These are phyloP conservation scores for Termitomyces sp. DNA, from an alignment of 768 basidiomycete genomes.

Conservation along the genomic window DNA sequence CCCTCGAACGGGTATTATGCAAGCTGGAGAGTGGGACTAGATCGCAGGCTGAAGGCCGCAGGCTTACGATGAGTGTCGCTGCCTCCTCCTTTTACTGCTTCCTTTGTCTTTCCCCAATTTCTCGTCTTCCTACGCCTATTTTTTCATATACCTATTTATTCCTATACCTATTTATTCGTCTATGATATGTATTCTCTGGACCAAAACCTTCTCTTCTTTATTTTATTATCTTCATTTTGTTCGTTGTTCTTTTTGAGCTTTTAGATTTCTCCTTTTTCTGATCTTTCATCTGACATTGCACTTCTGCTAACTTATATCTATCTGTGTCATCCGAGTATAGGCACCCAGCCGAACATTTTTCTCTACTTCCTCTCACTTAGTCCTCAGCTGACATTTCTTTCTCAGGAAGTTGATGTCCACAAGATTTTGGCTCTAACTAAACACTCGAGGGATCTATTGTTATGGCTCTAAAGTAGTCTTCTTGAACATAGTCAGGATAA, in stretches of 20 bases:
- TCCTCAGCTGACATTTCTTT: background rate
- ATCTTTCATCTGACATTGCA: background rate
- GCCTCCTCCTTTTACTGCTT: background rate
- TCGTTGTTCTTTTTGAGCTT: background rate
- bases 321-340: background rate
- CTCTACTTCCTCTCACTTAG: background rate
- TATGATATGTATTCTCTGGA: slow-evolving; percentile 1
- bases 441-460: background rate
- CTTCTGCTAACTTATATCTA: background rate
- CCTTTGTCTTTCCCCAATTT: background rate
- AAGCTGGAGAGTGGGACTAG: slow-evolving; percentile 57
- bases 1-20: slow-evolving; percentile 58
- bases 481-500: too few relatives aligned
- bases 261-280: background rate
- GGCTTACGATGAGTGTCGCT: slow-evolving; percentile 25
- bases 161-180: background rate
- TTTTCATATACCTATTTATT: too few relatives aligned
- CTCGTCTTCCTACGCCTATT: background rate
- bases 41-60: slow-evolving; percentile 38
- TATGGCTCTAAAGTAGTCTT: background rate
- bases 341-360: background rate
- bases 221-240: background rate
- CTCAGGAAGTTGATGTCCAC: background rate
- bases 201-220: slow-evolving; percentile 1
- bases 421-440: background rate